Conservation (phyloP, 2,329 filamentous ascomycete genomes). For the Ophiostoma sp. region DNA sequence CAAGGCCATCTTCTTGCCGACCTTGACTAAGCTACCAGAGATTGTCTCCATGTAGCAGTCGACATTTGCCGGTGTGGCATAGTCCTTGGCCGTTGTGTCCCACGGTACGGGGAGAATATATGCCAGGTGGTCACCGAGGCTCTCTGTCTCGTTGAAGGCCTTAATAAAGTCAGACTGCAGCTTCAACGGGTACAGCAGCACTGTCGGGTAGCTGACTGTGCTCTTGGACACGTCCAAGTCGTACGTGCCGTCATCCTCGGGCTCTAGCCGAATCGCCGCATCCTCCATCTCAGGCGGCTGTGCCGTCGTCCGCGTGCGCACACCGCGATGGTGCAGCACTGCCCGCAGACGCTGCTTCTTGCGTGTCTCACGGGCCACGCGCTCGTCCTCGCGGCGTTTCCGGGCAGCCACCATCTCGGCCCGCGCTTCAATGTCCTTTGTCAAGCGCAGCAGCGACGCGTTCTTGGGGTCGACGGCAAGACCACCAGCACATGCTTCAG, state of each 20-base stretch:
- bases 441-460: slow-evolving; percentile 62
- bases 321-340: slow-evolving; percentile 68
- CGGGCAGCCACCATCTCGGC: slow-evolving; percentile 58
- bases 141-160: slow-evolving; percentile 75
- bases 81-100: slow-evolving; percentile 64
- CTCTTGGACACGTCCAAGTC: slow-evolving; percentile 73
- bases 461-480: slow-evolving; percentile 72
- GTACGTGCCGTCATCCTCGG: slow-evolving; percentile 36
- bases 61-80: slow-evolving; percentile 68
- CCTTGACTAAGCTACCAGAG: slow-evolving; percentile 78
- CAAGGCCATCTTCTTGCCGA: slow-evolving; percentile 79
- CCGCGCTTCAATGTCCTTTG: slow-evolving; percentile 54
- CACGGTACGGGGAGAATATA: slow-evolving; percentile 90
- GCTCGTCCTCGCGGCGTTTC: slow-evolving; percentile 55
- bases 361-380: slow-evolving; percentile 54
- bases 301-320: slow-evolving; percentile 65
- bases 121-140: slow-evolving; percentile 71
- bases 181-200: slow-evolving; percentile 82
- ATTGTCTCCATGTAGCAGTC: slow-evolving; percentile 89
- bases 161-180: slow-evolving; percentile 90
- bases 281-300: slow-evolving; percentile 87
- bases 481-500: slow-evolving; percentile 74
- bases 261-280: slow-evolving; percentile 67
- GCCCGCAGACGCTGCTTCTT: slow-evolving; percentile 63
- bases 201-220: slow-evolving; percentile 70